Evolutionary conservation across 106 monocot species (phyloP), one percentile per base, ranked within the genome.

Genomic region (Gastrodia elata): DNA sequence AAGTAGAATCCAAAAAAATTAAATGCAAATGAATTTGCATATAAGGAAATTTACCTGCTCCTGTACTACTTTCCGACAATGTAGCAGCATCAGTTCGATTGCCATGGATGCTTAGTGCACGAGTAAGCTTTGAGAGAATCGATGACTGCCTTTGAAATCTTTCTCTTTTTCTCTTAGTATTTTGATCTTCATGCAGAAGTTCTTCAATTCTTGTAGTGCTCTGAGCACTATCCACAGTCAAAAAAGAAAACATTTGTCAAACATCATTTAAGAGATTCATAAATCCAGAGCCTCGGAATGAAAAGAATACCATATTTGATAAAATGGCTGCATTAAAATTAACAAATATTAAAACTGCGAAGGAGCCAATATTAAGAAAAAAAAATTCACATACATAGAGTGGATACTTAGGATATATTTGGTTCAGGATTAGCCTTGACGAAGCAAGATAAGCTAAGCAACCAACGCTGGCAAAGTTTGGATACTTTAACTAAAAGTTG

Each of bases 81-180:
- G 81, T 79, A 74, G 85, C 72, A 74, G 78, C 88, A 73, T 84
- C 75, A 8, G 78, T 84, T 48, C 85, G 82, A 67, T 92, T 92
- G 72, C 92, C 95, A 73, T 95, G 89, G 34, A 95, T 81, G 57
- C 95, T 87, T 20, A 95, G 80, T 65, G 87, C 86, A 32, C 90
- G 96, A 68, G 92, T 90, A 68, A 96, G 87, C 72, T 96, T 96
- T 37, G 96, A 79, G 52, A 96, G 92, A 80, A 96, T 75, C 26
- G 89, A 86, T 36, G 92, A 96, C 69, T 96, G 92, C 73, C 71
- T 92, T 76, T 92, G 90, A 78, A 77, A 71, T 25, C 87, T 80
- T 46, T 92, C 89, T 36, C 92, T 74, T 75, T 73, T 92, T 8
- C 74, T 71, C 74, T 96, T 96, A 8, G 90, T 87, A 84, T 96